Evolutionary conservation across 768 basidiomycete genomes (phyloP).

Genomic region (Pleurotus cornucopiae): DNA sequence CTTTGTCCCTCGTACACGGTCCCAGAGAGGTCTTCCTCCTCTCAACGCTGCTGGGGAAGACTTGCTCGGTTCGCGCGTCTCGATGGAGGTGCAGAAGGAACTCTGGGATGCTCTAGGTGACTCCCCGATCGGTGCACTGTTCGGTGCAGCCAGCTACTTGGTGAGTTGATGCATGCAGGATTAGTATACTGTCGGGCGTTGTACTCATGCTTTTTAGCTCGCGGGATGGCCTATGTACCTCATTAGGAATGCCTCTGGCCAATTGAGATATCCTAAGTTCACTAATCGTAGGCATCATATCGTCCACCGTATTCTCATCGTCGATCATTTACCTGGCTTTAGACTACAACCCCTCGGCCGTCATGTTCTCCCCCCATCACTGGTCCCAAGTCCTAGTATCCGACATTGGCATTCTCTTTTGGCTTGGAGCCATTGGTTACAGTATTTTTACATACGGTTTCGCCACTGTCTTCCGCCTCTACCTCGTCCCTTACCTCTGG

Average conservation of each 20-base stretch:
- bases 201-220: slow-evolving; percentile 36
- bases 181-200: neutral
- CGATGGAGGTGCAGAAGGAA: slow-evolving; percentile 65
- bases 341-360: slow-evolving; percentile 75
- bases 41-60: slow-evolving; percentile 70
- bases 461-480: slow-evolving; percentile 69
- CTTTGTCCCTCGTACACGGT: slow-evolving; percentile 89
- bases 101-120: slow-evolving; percentile 87
- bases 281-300: slow-evolving; percentile 64
- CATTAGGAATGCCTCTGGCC: slow-evolving; percentile 80
- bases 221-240: slow-evolving; percentile 88
- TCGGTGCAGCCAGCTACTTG: slow-evolving; percentile 53
- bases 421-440: slow-evolving; percentile 55
- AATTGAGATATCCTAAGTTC: slow-evolving; percentile 69
- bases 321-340: neutral
- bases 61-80: slow-evolving; percentile 56
- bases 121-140: slow-evolving; percentile 72
- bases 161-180: slow-evolving; percentile 29
- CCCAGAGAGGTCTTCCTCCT: slow-evolving; percentile 57
- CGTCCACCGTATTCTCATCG: neutral
- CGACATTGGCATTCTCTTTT: slow-evolving; percentile 75
- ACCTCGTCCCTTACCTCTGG: slow-evolving; percentile 89
- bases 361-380: slow-evolving; percentile 86
- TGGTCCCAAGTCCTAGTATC: slow-evolving; percentile 72
- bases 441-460: slow-evolving; percentile 64